Evolutionary conservation across 108 stramenopile species (phyloP), one percentile per base, ranked within the genome.

Genomic region (Skeletonema tropicum): DNA sequence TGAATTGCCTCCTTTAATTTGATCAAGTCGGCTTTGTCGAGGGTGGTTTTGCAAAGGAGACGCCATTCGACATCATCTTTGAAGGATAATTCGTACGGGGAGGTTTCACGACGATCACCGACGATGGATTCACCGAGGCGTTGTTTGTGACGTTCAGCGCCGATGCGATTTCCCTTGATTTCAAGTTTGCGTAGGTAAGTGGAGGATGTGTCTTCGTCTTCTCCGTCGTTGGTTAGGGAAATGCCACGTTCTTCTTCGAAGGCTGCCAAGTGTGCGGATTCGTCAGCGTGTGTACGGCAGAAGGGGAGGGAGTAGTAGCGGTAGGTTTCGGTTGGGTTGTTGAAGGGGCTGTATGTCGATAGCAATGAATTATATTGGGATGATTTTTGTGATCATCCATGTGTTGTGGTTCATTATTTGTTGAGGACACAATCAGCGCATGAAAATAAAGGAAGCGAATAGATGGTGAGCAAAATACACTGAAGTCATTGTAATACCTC

Each of bases 281-380:
- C 75, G 13, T 87, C 87, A 29, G 90, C 87, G n/a, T 93, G 92
- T 10, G 84, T 73, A 41, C 84, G 80, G 79, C 99, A 99, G 85
- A 97, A 98, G 10, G 98, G 98, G 42, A 99, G 86, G 25, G 94
- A 96, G 76, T 98, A 98, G 86, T 98, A 99, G 76, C 93, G 90
- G 85, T 98, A 99, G 32, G 97, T 99, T 74, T 98, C 99, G 23
- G 96, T 94, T 15, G 98, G 99, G 86, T 99, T 99, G 82, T 97
- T 98, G 88, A 97, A 99, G 17, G 98, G 98, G 23, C 97, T 97
- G 65, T 29, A 29, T 29, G 26, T 29, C 2, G 26, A 29, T 29
- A 29, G n/a, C n/a, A 29, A 29, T 29, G 1, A 29, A 1, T 29
- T 69, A 23, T 41, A 3, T n/a, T n/a, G n/a, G n/a, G n/a, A n/a